Conservation (phyloP, 257 asterid genomes). For the Primulina eburnea region DNA sequence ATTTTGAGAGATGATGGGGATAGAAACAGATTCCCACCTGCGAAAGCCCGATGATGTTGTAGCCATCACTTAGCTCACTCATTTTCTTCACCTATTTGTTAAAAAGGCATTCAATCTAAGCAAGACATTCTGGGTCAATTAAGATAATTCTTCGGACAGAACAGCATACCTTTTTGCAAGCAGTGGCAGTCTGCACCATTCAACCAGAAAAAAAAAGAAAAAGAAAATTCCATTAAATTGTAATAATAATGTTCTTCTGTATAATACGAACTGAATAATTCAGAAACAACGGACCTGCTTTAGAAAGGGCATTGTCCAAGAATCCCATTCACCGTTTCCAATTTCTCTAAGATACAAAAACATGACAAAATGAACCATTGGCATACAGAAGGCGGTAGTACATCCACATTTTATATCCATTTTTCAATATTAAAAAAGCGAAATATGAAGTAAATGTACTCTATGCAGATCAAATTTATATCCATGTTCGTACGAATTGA, state of each 20-base stretch:
- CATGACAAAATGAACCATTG: not conserved
- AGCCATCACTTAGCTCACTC: conserved; percentile 71
- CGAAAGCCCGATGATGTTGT: conserved; percentile 71
- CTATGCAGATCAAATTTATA: not conserved
- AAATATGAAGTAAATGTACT: not conserved
- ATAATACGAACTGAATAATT: conserved; percentile 7
- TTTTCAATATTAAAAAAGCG: not conserved
- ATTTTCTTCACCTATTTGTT: conserved; percentile 65
- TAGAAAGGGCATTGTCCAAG: conserved; percentile 78
- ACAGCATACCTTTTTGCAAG: conserved; percentile 75
- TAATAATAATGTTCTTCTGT: conserved; percentile 1
- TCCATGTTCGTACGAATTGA: conserved; percentile 5
- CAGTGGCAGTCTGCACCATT: conserved; percentile 53
- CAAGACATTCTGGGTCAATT: conserved; percentile 26
- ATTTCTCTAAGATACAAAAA: conserved; percentile 55
- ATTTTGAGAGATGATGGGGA: not conserved
- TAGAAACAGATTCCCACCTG: conserved; percentile 48
- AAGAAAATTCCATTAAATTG: conserved; percentile 13
- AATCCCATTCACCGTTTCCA: conserved; percentile 81
- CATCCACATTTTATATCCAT: no score
- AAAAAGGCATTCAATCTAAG: conserved; percentile 27
- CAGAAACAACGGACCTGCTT: conserved; percentile 51
- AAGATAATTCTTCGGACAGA: conserved; percentile 23
- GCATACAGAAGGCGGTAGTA: no score
- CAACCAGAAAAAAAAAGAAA: conserved; percentile 5